Base-by-base conservation (phyloP, 164 flowering plant species). In the Amborella trichopoda region DNA sequence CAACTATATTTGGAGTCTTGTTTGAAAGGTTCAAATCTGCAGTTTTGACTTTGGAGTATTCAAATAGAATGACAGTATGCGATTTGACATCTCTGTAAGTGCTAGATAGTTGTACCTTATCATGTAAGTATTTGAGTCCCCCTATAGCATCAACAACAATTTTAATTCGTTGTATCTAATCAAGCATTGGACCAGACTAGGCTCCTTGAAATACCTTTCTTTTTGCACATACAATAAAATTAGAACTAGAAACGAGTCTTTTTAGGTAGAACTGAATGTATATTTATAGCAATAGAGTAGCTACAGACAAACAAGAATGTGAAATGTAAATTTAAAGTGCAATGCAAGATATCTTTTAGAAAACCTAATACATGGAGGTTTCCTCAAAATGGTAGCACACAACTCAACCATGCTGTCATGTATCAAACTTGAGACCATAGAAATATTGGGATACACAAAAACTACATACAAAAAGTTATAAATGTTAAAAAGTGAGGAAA, bases 1-100 rank as follows among this genome's bases (percentile, higher is more conserved):
- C 98, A 64, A 96, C 98, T 96, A 91, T 91, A 59, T 91, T 96
- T 50, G 98, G 96, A 60, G 98, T 76, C 67, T 86, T 96, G 60
- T 91, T 91, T 13, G 88, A 87, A 38, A 91, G 86, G 66, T 91
- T 91, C 49, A 91, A 91, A 57, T 91, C 96, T 22, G 98, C 96
- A 62, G 83, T 70, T 72, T 91, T 91, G 56, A 96, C 96, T 64
- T 77, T 83, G 60, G 78, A 81, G 48, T 91, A 96, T 59, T 86
- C 96, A 68, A 90, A 90, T 3, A 90, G 70, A 19, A 90, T 84
- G 16, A 90, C 87, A 62, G 85, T 90, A 74, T 96, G 86, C 23
- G 98, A 91, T 63, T 96, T 73, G 67, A 91, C 71, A 68, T 91
- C 98, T 62, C 94, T 78, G 68, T 91, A 96, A 40, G 86, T 91